phyloP scores from a whole-genome alignment of 306 rosid species.

The Glycine tomentella region DNA sequence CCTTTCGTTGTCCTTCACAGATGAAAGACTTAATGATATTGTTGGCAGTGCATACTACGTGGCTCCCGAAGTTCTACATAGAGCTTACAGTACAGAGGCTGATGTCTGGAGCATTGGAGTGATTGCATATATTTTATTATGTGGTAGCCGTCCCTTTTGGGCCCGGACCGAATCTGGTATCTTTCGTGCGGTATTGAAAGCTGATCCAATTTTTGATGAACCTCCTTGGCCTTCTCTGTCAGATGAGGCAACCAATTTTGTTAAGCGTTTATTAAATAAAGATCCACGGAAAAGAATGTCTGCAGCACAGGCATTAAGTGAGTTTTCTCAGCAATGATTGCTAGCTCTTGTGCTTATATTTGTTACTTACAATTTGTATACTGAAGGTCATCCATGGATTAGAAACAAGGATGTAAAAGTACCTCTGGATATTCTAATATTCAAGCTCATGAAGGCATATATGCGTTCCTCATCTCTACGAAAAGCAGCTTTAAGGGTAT shows the following conservation, averaged over 20 bases:
- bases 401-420: slow-evolving; percentile 59
- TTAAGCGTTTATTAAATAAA: slow-evolving; percentile 74
- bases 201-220: slow-evolving; percentile 83
- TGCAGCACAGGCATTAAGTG: slow-evolving; percentile 81
- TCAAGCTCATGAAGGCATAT: slow-evolving; percentile 77
- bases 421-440: slow-evolving; percentile 71
- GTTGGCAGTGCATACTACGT: slow-evolving; percentile 33
- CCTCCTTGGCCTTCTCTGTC: slow-evolving; percentile 86
- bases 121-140: slow-evolving; percentile 81
- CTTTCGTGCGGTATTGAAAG: slow-evolving; percentile 76
- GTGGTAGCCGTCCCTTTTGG: slow-evolving; percentile 95
- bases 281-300: slow-evolving; percentile 87
- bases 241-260: slow-evolving; percentile 68
- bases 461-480: slow-evolving; percentile 80
- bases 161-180: slow-evolving; percentile 89
- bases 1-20: slow-evolving; percentile 57
- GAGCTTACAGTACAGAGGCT: slow-evolving; percentile 35
- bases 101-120: slow-evolving; percentile 90
- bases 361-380: slow-evolving; percentile 41
- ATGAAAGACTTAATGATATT: slow-evolving; percentile 79
- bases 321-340: slow-evolving; percentile 43
- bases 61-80: slow-evolving; percentile 26
- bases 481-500: slow-evolving; percentile 81
- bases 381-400: slow-evolving; percentile 87
- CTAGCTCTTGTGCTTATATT: slow-evolving; percentile 14